phyloP scores from a whole-genome alignment of 2,329 filamentous ascomycete genomes.

The Penicillium griseofulvum region DNA sequence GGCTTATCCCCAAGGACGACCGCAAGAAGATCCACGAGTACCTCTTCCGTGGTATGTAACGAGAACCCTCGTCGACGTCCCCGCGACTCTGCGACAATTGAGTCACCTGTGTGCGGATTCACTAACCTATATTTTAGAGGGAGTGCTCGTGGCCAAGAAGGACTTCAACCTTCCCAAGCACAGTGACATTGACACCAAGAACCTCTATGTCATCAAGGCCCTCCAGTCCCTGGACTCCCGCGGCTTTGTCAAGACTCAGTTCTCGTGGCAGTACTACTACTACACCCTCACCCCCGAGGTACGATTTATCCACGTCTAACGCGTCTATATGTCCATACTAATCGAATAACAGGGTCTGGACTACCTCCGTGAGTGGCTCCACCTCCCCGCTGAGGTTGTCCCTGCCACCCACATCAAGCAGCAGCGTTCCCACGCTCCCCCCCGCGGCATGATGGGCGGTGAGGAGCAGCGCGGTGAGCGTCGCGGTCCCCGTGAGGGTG shows the following conservation, averaged over 20 bases:
- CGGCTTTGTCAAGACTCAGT: slow-evolving; percentile 99
- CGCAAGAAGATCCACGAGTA: slow-evolving; percentile 99
- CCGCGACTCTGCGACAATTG: slow-evolving; percentile 8
- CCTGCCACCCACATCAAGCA: slow-evolving; percentile 99
- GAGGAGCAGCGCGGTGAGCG: slow-evolving; percentile 73
- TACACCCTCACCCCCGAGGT: slow-evolving; percentile 96
- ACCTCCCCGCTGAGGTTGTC: slow-evolving; percentile 98
- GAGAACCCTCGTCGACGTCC: slow-evolving; percentile 14
- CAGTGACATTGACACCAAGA: slow-evolving; percentile 98
- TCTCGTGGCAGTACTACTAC: slow-evolving; percentile 99
- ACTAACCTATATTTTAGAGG: slow-evolving; percentile 51
- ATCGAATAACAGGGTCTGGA: slow-evolving; percentile 69
- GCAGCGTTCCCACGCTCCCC: slow-evolving; percentile 96
- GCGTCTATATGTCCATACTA: neutral
- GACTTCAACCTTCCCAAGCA: slow-evolving; percentile 99
- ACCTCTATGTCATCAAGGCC: slow-evolving; percentile 99
- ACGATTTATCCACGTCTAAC: slow-evolving; percentile 9
- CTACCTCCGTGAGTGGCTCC: slow-evolving; percentile 99
- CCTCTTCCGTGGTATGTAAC: slow-evolving; percentile 80
- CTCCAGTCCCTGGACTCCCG: slow-evolving; percentile 97
- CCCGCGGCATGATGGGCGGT: slow-evolving; percentile 94
- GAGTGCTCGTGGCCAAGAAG: slow-evolving; percentile 95
- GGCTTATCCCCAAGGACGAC: slow-evolving; percentile 99
- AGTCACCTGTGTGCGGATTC: slow-evolving; percentile 4
- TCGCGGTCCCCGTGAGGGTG: slow-evolving; percentile 62